Conservation (phyloP, 1,284 basidiomycete species). For the Cutaneotrichosporon mucoides region DNA sequence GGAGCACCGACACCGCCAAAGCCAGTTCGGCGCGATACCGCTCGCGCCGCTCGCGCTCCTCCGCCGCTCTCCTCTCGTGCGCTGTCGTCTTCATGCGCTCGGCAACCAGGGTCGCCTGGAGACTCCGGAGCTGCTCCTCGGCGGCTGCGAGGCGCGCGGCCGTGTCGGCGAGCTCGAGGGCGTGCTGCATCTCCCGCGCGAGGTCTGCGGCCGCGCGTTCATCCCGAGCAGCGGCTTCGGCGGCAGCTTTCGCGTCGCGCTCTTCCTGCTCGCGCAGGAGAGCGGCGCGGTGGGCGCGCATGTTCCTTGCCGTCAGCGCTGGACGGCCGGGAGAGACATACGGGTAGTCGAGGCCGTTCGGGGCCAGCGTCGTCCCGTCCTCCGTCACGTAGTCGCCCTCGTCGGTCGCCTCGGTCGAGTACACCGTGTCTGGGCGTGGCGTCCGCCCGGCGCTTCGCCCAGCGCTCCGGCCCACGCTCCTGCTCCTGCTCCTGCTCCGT, state of each 20-base stretch:
- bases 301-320: background rate
- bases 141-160: conserved; percentile 31
- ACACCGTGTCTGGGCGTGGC: too few species aligned
- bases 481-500: background rate
- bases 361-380: background rate
- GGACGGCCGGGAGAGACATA: background rate
- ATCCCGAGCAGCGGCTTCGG: background rate
- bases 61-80: conserved; percentile 17
- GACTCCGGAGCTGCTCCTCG: conserved; percentile 34
- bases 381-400: background rate
- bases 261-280: background rate
- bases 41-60: conserved; percentile 1
- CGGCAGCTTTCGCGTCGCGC: background rate
- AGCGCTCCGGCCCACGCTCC: background rate
- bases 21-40: conserved; percentile 40
- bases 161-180: conserved; percentile 21
- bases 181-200: background rate
- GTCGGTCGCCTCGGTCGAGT: background rate
- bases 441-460: too few species aligned
- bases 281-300: background rate
- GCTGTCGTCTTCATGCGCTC: conserved; percentile 34
- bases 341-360: background rate
- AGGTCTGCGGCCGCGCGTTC: background rate
- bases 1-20: conserved; percentile 35
- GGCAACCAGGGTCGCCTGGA: conserved; percentile 45